Evolutionary conservation across 176 grass and related monocot species (phyloP).

Genomic region (Secale cereale): DNA sequence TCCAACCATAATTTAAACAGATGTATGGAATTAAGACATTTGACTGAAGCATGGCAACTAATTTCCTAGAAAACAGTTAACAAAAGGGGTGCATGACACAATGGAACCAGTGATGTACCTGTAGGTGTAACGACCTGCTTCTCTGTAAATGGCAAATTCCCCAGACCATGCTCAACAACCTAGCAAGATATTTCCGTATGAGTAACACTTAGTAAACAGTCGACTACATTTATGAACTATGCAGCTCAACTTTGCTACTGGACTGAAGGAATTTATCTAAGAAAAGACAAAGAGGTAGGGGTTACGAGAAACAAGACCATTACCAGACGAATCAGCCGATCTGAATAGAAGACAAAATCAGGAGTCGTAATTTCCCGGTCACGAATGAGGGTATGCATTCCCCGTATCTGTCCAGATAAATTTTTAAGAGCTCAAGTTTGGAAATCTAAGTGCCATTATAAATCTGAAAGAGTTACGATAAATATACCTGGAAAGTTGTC

Average conservation of each 20-base stretch:
- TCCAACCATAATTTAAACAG: neutral
- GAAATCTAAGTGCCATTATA: neutral
- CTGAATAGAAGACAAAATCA: slow-evolving; percentile 98
- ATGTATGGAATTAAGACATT: neutral
- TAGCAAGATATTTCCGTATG: slow-evolving; percentile 37
- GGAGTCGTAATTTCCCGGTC: slow-evolving; percentile 67
- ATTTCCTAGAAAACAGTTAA: neutral
- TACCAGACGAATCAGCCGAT: slow-evolving; percentile 92
- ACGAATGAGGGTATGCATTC: slow-evolving; percentile 97
- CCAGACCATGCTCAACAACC: slow-evolving; percentile 91
- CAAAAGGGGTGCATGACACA: neutral
- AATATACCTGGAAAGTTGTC: slow-evolving; percentile 91
- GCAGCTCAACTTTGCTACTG: neutral
- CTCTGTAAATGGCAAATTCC: slow-evolving; percentile 94
- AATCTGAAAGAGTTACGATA: slow-evolving; percentile 9
- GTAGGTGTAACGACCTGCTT: slow-evolving; percentile 87
- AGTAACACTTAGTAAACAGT: slow-evolving; percentile 12
- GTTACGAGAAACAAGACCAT: slow-evolving; percentile 19
- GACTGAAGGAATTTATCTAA: neutral
- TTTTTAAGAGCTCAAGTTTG: slow-evolving; percentile 7
- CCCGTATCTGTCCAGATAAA: slow-evolving; percentile 60
- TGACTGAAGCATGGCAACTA: neutral
- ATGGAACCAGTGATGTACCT: slow-evolving; percentile 33
- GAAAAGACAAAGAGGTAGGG: neutral
- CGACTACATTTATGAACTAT: slow-evolving; percentile 14